Percentiles rank a stretch among this genome's conserved stretches.
These are phyloP conservation scores for Nicotiana attenuata DNA, from an alignment of 257 asterid species.

Conservation along the genomic window DNA sequence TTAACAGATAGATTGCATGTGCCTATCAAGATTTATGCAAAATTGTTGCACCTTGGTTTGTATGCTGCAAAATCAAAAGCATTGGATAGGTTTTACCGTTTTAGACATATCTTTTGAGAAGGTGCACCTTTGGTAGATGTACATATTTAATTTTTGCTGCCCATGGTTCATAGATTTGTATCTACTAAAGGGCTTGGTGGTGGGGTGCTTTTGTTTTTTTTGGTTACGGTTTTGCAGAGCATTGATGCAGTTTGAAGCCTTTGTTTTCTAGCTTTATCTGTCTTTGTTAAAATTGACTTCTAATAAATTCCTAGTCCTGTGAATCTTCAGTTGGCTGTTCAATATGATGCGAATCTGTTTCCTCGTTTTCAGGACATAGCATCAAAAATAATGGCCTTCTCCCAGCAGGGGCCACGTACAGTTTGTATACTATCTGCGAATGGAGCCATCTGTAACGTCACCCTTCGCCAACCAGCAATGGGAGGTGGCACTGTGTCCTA, in stretches of 20 bases:
- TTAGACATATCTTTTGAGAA: not conserved
- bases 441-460: constrained; percentile 82
- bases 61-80: not conserved
- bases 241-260: not conserved
- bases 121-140: not conserved
- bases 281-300: not conserved
- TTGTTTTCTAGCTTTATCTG: not conserved
- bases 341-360: not conserved
- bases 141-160: not conserved
- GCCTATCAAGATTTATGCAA: not conserved
- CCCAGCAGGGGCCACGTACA: constrained; percentile 94
- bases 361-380: constrained; percentile 64
- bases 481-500: constrained; percentile 75
- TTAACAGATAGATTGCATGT: not conserved
- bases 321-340: not conserved
- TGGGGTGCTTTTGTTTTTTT: not conserved
- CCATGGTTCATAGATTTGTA: not conserved
- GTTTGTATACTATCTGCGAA: constrained; percentile 86
- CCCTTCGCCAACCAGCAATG: constrained; percentile 80
- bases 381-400: constrained; percentile 68
- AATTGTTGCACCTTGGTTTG: not conserved
- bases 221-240: not conserved
- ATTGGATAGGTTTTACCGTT: not conserved
- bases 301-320: not conserved
- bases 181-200: not conserved